Evolutionary conservation across 2,329 filamentous ascomycete genomes (phyloP), one percentile per base, ranked within the genome.

Genomic region (Aspergillus floridensis): DNA sequence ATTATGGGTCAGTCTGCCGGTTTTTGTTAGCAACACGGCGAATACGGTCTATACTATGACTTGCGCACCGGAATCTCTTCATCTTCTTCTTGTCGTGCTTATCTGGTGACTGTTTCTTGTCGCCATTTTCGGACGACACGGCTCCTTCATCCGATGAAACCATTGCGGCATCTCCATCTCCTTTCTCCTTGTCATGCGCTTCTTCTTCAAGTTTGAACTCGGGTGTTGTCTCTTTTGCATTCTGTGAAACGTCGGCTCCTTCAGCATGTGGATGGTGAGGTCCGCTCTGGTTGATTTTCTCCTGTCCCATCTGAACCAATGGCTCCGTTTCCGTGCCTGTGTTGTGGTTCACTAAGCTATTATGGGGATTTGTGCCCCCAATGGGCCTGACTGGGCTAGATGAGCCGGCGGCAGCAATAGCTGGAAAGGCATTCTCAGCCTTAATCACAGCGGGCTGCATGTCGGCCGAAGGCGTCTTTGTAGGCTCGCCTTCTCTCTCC

Each of bases 1-100:
- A 69, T 95, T 93, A 75, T 97, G 93, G 1, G 93, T 96, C 65
- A 98, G 86, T 66, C 93, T 96, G 69, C 44, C 11, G 31, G 31
- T 7, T n/a, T 56, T 61, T 44, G 53, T 62, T 49, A 52, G 59
- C 22, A 11, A 16, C 22, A 16, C 53, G 24, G 19, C 52, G 47
- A 5, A 31, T 12, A 12, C 32, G 8, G 31, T 26, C n/a, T 5
- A 19, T 24, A 24, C 12, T 19, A 32, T 51, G n/a, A 26, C n/a
- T 22, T 41, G 58, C 71, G 60, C 69, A 77, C 76, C 76, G 72
- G 48, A 78, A 79, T 50, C 76, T 71, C 67, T 78, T 79, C 73
- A 76, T 77, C 59, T 77, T 78, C 62, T 74, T 77, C 61, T 75
- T 78, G 8, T 77, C 75, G 38, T 69, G 54, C 29, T 65, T 69